Percentiles rank a stretch among this genome's conserved stretches.
phyloP scores from a whole-genome alignment of 2,329 filamentous ascomycete species.

The Onygena corvina region DNA sequence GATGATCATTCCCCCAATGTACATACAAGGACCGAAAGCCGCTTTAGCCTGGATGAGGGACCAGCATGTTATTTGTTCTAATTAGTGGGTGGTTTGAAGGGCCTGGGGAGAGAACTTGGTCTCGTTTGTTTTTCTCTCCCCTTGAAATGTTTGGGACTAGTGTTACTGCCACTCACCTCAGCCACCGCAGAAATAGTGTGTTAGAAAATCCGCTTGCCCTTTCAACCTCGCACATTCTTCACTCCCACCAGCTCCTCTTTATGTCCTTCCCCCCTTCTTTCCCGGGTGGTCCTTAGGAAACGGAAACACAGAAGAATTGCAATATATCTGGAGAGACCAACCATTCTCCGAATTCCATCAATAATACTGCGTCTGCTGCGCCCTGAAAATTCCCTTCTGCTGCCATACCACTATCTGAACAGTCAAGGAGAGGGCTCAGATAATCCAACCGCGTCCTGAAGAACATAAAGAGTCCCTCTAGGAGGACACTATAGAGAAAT shows the following conservation, averaged over 20 bases:
- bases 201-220: neutral
- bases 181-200: neutral
- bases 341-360: no score
- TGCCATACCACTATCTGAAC: conserved; percentile 1
- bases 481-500: neutral
- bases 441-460: neutral
- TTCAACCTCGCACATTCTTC: neutral
- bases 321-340: conserved; percentile 3
- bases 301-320: neutral
- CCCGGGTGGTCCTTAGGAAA: neutral
- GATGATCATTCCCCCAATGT: conserved; percentile 5
- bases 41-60: neutral
- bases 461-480: neutral
- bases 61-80: conserved; percentile 4
- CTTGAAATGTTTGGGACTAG: neutral
- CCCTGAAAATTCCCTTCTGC: no score
- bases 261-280: neutral
- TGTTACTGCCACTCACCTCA: conserved; percentile 6
- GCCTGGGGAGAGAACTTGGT: neutral
- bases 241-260: neutral
- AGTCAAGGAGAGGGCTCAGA: neutral
- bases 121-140: conserved; percentile 2
- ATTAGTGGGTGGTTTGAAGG: neutral
- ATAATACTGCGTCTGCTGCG: no score
- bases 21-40: neutral